Evolutionary conservation across 345 rosid genomes (phyloP), one percentile per base, ranked within the genome.

Genomic region (Aquilaria malaccensis): DNA sequence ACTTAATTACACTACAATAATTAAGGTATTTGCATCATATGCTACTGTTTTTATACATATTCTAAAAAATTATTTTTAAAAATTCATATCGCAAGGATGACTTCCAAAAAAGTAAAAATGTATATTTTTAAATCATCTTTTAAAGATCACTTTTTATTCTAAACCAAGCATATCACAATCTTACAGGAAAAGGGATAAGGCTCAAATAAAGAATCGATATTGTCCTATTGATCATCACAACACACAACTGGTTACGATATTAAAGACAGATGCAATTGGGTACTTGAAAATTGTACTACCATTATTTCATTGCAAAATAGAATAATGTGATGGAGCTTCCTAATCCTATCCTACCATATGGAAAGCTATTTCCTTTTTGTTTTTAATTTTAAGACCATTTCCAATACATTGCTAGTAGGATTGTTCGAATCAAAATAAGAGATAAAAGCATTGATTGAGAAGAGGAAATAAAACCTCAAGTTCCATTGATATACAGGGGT

Each of bases 401-500:
- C 22, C 22, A 22, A 22, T 22, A 22, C 22, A 22, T 22, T 22
- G 22, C 22, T 22, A 22, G 22, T 22, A 22, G 22, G 22, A 22
- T 22, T 22, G 0, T 22, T 22, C 5, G 43, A 37, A 37, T 22
- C 22, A 22, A 22, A 22, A 22, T 22, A 37, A 37, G 7, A 53
- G 9, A 33, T 14, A 50, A 37, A 53, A 46, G 10, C 46, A 62
- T 30, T 22, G 13, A 33, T 47, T 7, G n/a, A 4, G 22, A 30
- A 30, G 45, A 11, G 37, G 31, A 49, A 7, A 22, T 22, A n/a
- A 13, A 41, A 12, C 50, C 67, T 62, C 64, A 64, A 59, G 68
- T 61, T 67, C 69, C 74, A 80, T 58, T 70, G 72, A 75, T 73
- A 53, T 76, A 77, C 77, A 76, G 10, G 62, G 14, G 54, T 15